These are phyloP conservation scores for Leccinum disarticulatum DNA, from an alignment of 768 basidiomycete genomes.

Conservation along the genomic window DNA sequence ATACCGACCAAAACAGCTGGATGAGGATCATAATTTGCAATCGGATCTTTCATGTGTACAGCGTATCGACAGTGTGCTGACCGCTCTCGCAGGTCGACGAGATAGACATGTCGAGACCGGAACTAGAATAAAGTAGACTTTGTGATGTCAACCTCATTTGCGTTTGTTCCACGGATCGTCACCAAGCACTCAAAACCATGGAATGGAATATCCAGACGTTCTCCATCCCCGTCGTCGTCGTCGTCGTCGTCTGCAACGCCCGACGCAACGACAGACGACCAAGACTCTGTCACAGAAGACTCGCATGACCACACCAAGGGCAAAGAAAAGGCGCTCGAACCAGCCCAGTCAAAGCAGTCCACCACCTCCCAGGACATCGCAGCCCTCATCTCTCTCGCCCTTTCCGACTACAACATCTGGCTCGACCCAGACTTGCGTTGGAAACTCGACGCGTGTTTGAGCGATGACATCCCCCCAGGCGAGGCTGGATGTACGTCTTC, in stretches of 20 bases:
- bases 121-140: no score
- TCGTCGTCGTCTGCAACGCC: slow-evolving; percentile 11
- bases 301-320: slow-evolving; percentile 25
- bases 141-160: slow-evolving; percentile 32
- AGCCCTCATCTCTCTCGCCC: slow-evolving; percentile 51
- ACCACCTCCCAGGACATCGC: slow-evolving; percentile 46
- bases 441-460: slow-evolving; percentile 40
- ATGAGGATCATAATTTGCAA: slow-evolving; percentile 33
- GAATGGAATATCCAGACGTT: slow-evolving; percentile 15
- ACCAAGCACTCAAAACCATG: slow-evolving; percentile 34
- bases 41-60: slow-evolving; percentile 15
- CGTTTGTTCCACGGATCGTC: slow-evolving; percentile 50
- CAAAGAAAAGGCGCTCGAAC: slow-evolving; percentile 21
- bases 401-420: slow-evolving; percentile 77
- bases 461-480: slow-evolving; percentile 5
- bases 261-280: slow-evolving; percentile 3
- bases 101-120: background rate
- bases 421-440: slow-evolving; percentile 52
- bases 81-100: background rate
- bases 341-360: slow-evolving; percentile 16
- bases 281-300: slow-evolving; percentile 6
- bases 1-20: slow-evolving; percentile 10
- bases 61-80: background rate
- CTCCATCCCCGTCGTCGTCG: slow-evolving; percentile 1
- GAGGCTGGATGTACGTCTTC: slow-evolving; percentile 50